Percentiles rank a stretch among this genome's conserved stretches.
Conservation (phyloP, 2,329 filamentous ascomycete species). For the Trichoderma atroviride region DNA sequence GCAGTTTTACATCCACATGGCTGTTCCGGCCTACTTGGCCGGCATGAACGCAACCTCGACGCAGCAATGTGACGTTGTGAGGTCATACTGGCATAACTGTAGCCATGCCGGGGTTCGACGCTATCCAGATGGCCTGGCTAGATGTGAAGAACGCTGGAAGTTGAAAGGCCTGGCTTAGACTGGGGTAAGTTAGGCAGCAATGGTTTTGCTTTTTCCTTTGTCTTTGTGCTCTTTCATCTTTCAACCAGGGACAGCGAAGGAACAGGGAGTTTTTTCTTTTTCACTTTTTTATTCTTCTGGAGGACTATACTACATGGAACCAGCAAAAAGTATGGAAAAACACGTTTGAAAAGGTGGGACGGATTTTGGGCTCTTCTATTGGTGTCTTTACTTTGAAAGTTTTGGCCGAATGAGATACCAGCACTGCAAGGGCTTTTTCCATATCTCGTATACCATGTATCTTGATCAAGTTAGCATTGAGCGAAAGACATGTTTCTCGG, state of each 20-base stretch:
- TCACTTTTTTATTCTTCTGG: background rate
- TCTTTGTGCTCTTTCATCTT: background rate
- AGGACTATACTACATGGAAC: background rate
- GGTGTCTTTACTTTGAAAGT: background rate
- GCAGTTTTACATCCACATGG: slow-evolving; percentile 45
- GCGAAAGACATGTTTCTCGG: background rate
- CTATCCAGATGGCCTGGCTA: slow-evolving; percentile 36
- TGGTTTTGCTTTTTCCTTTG: background rate
- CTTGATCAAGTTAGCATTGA: background rate
- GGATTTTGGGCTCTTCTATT: background rate
- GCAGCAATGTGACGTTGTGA: slow-evolving; percentile 41
- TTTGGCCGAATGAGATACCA: background rate
- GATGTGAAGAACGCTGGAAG: slow-evolving; percentile 42
- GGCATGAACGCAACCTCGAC: slow-evolving; percentile 40
- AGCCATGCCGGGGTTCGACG: slow-evolving; percentile 42
- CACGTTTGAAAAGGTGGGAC: background rate
- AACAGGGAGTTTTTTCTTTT: background rate
- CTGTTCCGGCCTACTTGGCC: slow-evolving; percentile 42
- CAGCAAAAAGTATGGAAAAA: background rate
- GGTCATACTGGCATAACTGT: slow-evolving; percentile 45
- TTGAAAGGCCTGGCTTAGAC: slow-evolving; percentile 28
- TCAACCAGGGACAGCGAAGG: background rate
- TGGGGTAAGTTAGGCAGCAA: background rate
- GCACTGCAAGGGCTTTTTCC: background rate
- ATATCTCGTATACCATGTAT: background rate